A percentile compares a stretch with the other conserved stretches of the same genome.
Evolutionary conservation across 768 basidiomycete species (phyloP).

Genomic region (Mycena epipterygia): DNA sequence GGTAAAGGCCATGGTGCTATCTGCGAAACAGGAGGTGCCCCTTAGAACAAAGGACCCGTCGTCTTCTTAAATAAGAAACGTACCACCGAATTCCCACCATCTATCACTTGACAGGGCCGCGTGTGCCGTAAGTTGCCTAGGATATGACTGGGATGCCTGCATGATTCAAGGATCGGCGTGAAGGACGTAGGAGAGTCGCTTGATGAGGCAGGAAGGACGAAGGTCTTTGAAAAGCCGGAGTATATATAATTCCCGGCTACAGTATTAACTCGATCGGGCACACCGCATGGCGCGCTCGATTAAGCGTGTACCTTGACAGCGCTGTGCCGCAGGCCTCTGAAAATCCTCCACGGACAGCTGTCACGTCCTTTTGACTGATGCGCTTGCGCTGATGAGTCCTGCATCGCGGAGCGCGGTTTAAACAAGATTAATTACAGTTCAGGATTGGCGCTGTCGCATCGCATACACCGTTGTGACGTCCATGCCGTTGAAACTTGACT

Average conservation of each 20-base stretch:
- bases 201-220: neutral
- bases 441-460: neutral
- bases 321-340: neutral
- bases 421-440: neutral
- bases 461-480: neutral
- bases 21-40: neutral
- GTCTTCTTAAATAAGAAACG: neutral
- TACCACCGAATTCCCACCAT: slow-evolving; percentile 10
- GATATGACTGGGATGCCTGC: neutral
- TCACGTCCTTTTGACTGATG: slow-evolving; percentile 5
- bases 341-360: slow-evolving; percentile 11
- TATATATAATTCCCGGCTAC: slow-evolving; percentile 4
- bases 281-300: neutral
- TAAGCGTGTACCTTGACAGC: neutral
- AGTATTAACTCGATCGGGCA: neutral
- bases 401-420: neutral
- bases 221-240: neutral
- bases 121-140: neutral
- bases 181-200: neutral
- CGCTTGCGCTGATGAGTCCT: neutral
- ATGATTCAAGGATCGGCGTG: neutral
- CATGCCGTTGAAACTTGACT: neutral
- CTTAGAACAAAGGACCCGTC: neutral
- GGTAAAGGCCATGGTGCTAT: neutral
- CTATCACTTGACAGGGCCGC: neutral